Evolutionary conservation across 768 basidiomycete species (phyloP).

Genomic region (Lactifluus volemus): DNA sequence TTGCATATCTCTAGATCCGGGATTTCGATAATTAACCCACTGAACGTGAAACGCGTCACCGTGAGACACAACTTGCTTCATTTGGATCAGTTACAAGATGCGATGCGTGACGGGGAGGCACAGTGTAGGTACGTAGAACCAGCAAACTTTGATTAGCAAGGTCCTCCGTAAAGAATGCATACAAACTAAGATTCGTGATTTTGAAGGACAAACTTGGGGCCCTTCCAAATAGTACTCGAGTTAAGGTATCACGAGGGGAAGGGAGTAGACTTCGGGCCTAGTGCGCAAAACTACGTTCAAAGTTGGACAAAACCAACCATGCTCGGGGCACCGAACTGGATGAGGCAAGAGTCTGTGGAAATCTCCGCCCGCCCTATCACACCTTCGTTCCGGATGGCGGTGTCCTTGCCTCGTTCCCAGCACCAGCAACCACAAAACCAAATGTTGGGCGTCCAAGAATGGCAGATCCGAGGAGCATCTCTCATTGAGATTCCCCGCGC

Average conservation of each 20-base stretch:
- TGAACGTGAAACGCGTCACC: constrained; percentile 3
- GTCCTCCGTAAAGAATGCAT: not conserved
- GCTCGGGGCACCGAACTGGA: not conserved
- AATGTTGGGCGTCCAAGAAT: not conserved
- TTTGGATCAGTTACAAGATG: not conserved
- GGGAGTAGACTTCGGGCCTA: constrained; percentile 9
- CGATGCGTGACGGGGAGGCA: not conserved
- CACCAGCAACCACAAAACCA: not conserved
- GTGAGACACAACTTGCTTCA: not conserved
- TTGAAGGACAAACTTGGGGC: not conserved
- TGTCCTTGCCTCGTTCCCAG: constrained; percentile 12
- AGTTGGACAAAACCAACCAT: constrained; percentile 1
- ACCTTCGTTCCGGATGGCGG: constrained; percentile 14
- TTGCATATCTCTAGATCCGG: not conserved
- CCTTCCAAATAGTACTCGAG: not conserved
- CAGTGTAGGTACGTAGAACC: not conserved
- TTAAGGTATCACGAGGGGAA: constrained; percentile 13
- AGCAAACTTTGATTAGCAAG: not conserved
- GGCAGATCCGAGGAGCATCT: constrained; percentile 10
- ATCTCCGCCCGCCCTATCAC: constrained; percentile 6
- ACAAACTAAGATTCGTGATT: not conserved
- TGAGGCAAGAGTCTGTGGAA: constrained; percentile 1
- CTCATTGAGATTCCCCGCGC: constrained; percentile 10
- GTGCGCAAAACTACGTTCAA: constrained; percentile 18
- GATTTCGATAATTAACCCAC: not conserved